Conservation (phyloP, 1,284 basidiomycete species). For the Ceratobasidium sp. region DNA sequence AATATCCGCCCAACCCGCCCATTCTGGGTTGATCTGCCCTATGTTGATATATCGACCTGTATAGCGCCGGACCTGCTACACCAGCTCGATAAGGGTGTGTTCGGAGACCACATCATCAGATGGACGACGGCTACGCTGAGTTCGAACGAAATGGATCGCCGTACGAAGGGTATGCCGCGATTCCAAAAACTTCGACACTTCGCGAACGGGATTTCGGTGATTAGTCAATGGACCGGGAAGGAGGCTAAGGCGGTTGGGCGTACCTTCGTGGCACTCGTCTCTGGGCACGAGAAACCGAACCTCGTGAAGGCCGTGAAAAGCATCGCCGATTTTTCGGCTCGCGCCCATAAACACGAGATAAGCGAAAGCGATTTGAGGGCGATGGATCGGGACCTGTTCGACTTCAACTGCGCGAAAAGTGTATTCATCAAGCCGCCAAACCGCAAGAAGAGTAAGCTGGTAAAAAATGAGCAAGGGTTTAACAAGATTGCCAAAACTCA, state of each 20-base stretch:
- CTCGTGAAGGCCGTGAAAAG: slow-evolving; percentile 49
- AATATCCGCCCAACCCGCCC: background rate
- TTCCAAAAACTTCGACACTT: slow-evolving; percentile 37
- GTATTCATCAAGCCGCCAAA: background rate
- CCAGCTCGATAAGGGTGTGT: slow-evolving; percentile 57
- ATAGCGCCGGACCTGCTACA: slow-evolving; percentile 56
- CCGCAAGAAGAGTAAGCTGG: background rate
- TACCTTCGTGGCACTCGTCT: slow-evolving; percentile 16
- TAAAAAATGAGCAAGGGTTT: background rate
- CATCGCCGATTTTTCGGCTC: slow-evolving; percentile 59
- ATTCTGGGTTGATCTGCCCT: background rate
- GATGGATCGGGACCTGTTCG: slow-evolving; percentile 41
- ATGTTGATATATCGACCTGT: slow-evolving; percentile 41
- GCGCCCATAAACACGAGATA: slow-evolving; percentile 9
- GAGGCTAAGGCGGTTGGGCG: slow-evolving; percentile 46
- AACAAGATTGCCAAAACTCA: slow-evolving; percentile 43
- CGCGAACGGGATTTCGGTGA: slow-evolving; percentile 26
- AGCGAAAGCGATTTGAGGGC: slow-evolving; percentile 30
- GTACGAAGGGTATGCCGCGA: slow-evolving; percentile 38
- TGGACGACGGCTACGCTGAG: slow-evolving; percentile 22
- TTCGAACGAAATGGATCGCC: slow-evolving; percentile 37
- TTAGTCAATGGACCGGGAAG: slow-evolving; percentile 46
- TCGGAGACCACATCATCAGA: slow-evolving; percentile 53
- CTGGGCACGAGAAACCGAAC: background rate
- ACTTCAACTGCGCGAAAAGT: slow-evolving; percentile 50